Evolutionary conservation across 2,329 filamentous ascomycete genomes (phyloP).

Genomic region (Emergomyces orientalis): DNA sequence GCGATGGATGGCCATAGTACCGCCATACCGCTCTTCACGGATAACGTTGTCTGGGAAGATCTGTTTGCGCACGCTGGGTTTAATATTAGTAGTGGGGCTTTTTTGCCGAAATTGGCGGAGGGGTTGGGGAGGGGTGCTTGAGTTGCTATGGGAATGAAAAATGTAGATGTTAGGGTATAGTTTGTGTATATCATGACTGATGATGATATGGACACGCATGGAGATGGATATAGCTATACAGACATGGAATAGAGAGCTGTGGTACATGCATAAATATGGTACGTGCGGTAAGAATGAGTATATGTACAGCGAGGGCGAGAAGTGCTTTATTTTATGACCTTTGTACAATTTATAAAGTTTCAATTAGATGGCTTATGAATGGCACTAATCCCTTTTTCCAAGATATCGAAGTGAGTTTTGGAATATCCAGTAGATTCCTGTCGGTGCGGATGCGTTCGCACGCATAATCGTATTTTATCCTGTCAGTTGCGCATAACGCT

Average conservation of each 20-base stretch:
- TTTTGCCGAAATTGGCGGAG: conserved; percentile 16
- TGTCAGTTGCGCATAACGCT: no score
- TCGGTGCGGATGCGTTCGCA: neutral
- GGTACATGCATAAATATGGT: neutral
- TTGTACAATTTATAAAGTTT: neutral
- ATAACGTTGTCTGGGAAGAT: conserved; percentile 16
- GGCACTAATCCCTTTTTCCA: neutral
- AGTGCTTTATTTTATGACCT: neutral
- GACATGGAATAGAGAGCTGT: neutral
- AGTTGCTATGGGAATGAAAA: neutral
- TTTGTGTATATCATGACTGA: neutral
- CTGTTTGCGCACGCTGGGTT: conserved; percentile 20
- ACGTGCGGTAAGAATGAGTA: neutral
- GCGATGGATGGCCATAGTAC: conserved; percentile 2
- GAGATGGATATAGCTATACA: no score
- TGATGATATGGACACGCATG: neutral
- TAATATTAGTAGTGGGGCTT: conserved; percentile 18
- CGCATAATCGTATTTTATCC: no score
- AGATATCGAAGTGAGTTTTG: neutral
- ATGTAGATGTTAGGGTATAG: neutral
- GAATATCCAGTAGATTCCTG: neutral
- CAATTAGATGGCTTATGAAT: neutral
- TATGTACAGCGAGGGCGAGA: neutral
- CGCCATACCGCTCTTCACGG: conserved; percentile 14
- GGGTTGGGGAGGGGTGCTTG: neutral